These are phyloP conservation scores for Globisporangium rhizosaccharum DNA, from an alignment of 352 stramenopile species.

Conservation along the genomic window DNA sequence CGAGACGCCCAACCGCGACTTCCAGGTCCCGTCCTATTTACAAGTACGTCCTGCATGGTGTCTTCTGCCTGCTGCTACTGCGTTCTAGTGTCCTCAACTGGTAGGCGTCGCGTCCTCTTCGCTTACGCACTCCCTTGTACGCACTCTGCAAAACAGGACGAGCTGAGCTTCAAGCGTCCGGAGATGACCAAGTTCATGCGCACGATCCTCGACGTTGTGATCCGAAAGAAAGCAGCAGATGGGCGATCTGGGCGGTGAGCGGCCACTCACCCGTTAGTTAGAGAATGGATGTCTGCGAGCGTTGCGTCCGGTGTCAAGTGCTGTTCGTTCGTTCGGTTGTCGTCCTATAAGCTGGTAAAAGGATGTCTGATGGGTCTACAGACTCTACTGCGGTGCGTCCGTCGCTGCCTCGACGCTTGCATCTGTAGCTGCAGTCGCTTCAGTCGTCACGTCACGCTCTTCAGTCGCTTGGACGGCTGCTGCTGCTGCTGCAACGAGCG, in stretches of 20 bases:
- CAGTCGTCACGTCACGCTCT: not conserved
- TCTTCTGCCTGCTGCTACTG: not conserved
- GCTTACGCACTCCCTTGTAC: not conserved
- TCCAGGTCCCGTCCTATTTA: conserved; percentile 70
- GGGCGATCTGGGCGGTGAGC: conserved; percentile 12
- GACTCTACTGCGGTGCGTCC: not conserved
- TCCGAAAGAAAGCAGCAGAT: conserved; percentile 60
- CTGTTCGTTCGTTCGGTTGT: not conserved
- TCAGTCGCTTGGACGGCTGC: not conserved
- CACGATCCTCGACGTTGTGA: conserved; percentile 74
- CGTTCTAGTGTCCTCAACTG: no score
- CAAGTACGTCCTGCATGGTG: conserved; percentile 27
- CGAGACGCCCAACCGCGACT: conserved; percentile 39
- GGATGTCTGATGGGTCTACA: not conserved
- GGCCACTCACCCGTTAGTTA: conserved; percentile 7
- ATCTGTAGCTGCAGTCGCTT: not conserved
- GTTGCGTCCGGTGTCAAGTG: not conserved
- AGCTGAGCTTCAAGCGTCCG: conserved; percentile 72
- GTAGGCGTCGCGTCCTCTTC: not conserved
- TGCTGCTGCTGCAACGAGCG: conserved; percentile 18
- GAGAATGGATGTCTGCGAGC: conserved; percentile 5
- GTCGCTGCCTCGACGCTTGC: not conserved
- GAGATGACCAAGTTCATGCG: conserved; percentile 85
- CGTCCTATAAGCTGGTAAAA: not conserved
- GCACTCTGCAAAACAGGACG: conserved; percentile 29